Conservation (phyloP, 2,329 filamentous ascomycete genomes). For the Monosporascus ibericus region DNA sequence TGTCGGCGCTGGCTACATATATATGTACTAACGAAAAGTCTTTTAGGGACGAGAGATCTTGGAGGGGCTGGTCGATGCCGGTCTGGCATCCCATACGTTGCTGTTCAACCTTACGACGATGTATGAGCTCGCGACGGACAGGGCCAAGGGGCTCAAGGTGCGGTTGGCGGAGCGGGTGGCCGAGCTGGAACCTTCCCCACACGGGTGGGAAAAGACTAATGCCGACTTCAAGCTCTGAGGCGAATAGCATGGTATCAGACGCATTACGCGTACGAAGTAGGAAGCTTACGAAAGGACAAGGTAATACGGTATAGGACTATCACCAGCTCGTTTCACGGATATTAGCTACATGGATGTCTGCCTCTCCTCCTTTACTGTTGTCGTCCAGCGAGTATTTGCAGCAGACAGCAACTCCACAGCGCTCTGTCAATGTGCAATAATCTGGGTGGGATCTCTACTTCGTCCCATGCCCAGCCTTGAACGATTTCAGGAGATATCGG, state of each 20-base stretch:
- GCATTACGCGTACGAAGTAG: slow-evolving; percentile 2
- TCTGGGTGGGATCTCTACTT: no score
- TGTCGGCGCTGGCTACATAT: not conserved
- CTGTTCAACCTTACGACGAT: slow-evolving; percentile 87
- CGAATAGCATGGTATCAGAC: not conserved
- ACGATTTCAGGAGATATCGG: no score
- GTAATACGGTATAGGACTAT: not conserved
- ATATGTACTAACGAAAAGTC: slow-evolving; percentile 7
- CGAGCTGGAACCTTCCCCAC: slow-evolving; percentile 44
- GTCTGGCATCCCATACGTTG: slow-evolving; percentile 67
- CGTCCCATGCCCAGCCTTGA: no score
- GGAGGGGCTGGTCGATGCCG: slow-evolving; percentile 56
- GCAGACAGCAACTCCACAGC: no score
- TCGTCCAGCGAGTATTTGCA: no score
- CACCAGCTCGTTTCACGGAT: no score
- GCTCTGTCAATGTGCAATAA: no score
- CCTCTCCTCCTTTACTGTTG: no score
- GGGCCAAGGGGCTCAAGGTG: slow-evolving; percentile 62
- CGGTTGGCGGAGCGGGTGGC: slow-evolving; percentile 66
- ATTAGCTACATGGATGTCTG: no score
- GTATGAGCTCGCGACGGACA: slow-evolving; percentile 86
- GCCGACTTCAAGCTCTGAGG: slow-evolving; percentile 70
- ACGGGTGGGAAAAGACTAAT: slow-evolving; percentile 66
- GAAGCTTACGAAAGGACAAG: slow-evolving; percentile 8
- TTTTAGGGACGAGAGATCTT: slow-evolving; percentile 58